phyloP scores from a whole-genome alignment of 2,329 filamentous ascomycete genomes.

The Trichoderma sp. region DNA sequence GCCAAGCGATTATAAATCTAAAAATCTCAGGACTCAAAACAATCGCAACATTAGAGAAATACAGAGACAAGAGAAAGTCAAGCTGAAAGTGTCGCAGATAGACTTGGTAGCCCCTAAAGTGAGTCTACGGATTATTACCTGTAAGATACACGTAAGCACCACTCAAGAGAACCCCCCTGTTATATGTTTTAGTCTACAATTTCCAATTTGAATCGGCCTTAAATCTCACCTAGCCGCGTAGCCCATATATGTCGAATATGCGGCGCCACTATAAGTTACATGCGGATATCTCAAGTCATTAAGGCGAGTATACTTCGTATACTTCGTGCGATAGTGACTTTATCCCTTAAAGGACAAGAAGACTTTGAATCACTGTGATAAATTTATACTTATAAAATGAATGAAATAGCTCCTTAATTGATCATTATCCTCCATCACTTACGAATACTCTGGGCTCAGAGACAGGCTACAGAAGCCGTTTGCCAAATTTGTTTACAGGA shows the following conservation, averaged over 20 bases:
- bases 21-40: too few relatives aligned
- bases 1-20: background rate
- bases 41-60: too few relatives aligned
- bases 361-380: background rate
- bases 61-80: background rate
- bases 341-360: background rate
- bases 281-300: background rate
- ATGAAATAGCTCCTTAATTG: background rate
- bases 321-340: accelerated
- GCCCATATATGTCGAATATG: background rate
- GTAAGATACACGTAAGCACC: slow-evolving; percentile 6
- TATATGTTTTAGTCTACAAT: background rate
- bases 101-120: background rate
- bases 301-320: background rate
- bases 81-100: background rate
- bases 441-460: background rate
- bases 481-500: background rate
- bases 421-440: background rate
- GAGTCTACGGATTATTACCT: background rate
- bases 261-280: background rate
- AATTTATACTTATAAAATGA: background rate
- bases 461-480: background rate
- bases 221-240: background rate
- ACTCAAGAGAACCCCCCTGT: background rate
- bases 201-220: background rate